A percentile compares a stretch with the other conserved stretches of the same genome.
Evolutionary conservation across 139 green algal species (phyloP).

Genomic region (Tetraselmis striata): DNA sequence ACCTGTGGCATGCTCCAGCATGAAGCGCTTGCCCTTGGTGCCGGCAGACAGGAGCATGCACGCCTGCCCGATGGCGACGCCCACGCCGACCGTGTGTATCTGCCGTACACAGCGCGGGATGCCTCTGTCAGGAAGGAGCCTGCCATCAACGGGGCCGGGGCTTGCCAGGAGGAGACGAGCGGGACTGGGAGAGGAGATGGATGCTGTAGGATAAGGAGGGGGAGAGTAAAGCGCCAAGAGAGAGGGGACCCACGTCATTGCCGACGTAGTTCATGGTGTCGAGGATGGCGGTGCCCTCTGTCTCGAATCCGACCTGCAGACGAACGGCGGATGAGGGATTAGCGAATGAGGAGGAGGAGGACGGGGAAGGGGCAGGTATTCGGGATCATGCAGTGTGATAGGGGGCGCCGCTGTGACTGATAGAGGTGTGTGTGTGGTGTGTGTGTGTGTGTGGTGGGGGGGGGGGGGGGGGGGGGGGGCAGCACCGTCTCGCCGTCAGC

Average conservation of each 20-base stretch:
- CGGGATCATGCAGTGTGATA: no score
- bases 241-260: conserved; percentile 44
- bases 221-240: neutral
- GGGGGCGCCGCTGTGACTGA: no score
- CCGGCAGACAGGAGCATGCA: conserved; percentile 78
- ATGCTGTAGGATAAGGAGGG: neutral
- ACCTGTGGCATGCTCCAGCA: conserved; percentile 78
- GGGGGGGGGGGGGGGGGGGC: no score
- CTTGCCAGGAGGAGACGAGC: neutral
- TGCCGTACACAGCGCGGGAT: no score
- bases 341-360: no score
- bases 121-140: conserved; percentile 37
- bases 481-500: conserved; percentile 72
- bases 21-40: conserved; percentile 73
- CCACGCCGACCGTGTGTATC: conserved; percentile 42
- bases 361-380: no score
- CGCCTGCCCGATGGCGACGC: conserved; percentile 64
- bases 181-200: conserved; percentile 15
- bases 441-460: no score
- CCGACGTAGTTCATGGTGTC: conserved; percentile 79
- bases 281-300: conserved; percentile 77
- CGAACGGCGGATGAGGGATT: conserved; percentile 13
- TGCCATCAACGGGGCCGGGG: conserved; percentile 23
- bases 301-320: conserved; percentile 75
- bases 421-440: no score